Base-by-base conservation (phyloP, 1,139 yeast species). In the Kodamaea fungicola region DNA sequence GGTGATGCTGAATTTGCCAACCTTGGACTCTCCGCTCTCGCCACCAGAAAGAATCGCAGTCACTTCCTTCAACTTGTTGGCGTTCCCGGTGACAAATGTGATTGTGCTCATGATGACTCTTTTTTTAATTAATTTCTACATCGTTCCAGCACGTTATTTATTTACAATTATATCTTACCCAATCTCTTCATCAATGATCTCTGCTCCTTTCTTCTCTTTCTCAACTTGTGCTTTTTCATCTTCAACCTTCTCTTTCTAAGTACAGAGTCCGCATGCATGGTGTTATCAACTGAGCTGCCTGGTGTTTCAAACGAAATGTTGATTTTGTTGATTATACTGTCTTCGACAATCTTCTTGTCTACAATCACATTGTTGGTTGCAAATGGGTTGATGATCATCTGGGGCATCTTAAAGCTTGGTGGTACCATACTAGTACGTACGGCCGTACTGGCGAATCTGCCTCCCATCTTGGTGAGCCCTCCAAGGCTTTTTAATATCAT, bases 81-180 rank as follows among this genome's bases (percentile, higher is more conserved):
- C 80, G 61, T 92, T 92, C 12, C 98, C 96, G 3, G 96, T 85
- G 30, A 84, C 90, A 58, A 84, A 84, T 4, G 84, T 78, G 39
- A 78, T 70, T 7, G 65, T 59, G 7, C 36, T 30, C 42, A 40
- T 40, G 9, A 26, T 7, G 10, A 12, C 13, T 28, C 13, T 28
- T 28, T 28, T 28, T 12, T 23, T n/a, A 7, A 23, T 8, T 23
- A 23, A 8, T 23, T 23, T n/a, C 9, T 8, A 8, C 9, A 23
- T 3, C 26, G 3, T 23, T 23, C 10, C 10, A n/a, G 12, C 23
- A 31, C 12, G 24, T 25, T 25, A 8, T 28, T 26, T 34, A 29
- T 22, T 16, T 28, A 34, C 35, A 10, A 34, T 33, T 42, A 47
- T 47, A 49, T 46, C 51, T 74, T 76, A 50, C 80, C 80, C 52